phyloP scores from a whole-genome alignment of 768 basidiomycete genomes.

The Gloeopeniophorella convolvens region DNA sequence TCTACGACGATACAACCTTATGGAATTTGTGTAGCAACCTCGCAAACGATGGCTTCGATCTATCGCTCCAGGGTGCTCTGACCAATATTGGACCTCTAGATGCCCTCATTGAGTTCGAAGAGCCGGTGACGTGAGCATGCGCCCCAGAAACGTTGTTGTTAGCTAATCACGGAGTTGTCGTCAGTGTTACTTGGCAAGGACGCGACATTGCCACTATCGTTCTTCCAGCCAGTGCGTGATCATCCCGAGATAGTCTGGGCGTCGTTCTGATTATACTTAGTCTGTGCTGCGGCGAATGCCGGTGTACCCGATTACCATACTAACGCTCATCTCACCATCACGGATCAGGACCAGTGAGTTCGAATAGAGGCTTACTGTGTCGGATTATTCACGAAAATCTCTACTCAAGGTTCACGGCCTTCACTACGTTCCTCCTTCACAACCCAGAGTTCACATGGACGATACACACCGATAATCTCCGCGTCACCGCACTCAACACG shows the following conservation, averaged over 20 bases:
- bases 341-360: constrained; percentile 41
- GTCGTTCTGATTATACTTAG: constrained; percentile 25
- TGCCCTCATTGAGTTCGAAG: constrained; percentile 57
- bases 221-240: constrained; percentile 46
- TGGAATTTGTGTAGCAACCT: constrained; percentile 23
- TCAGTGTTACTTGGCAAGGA: constrained; percentile 58
- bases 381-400: neutral
- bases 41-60: constrained; percentile 54
- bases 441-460: constrained; percentile 62
- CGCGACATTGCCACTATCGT: constrained; percentile 55
- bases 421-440: constrained; percentile 60
- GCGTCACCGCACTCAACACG: constrained; percentile 58
- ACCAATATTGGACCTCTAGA: constrained; percentile 64
- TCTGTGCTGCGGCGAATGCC: constrained; percentile 59
- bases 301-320: constrained; percentile 61
- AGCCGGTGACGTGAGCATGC: constrained; percentile 49
- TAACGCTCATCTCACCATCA: constrained; percentile 49
- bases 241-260: no score
- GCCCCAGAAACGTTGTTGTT: neutral
- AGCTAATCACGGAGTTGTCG: neutral
- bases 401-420: constrained; percentile 48
- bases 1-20: neutral
- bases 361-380: neutral
- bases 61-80: constrained; percentile 52
- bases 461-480: constrained; percentile 57